Evolutionary conservation across 1,139 yeast species (phyloP), one percentile per base, ranked within the genome.

Genomic region (Diutina scorzettiae): DNA sequence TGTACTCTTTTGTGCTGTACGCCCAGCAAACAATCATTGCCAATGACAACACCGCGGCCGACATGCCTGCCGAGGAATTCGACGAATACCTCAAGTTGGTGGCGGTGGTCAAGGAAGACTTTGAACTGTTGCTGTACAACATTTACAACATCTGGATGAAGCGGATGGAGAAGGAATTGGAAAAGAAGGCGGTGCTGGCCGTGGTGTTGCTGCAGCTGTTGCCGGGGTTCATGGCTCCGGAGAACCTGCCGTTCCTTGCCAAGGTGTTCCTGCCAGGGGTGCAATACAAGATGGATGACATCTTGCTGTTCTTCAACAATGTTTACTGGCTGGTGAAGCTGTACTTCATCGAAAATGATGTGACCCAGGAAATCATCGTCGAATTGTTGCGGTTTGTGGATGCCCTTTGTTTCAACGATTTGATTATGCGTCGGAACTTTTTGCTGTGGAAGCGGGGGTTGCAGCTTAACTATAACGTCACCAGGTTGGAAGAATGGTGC

Each of bases 401-500:
- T 60, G 95, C 95, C 17, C 77, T 80, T 51, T 87, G 97, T 63
- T 93, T 93, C 72, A 93, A 93, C 58, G 98, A 93, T 58, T 70
- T 93, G 63, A 78, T 93, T 44, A 84, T 91, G 95, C 80, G 96
- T 66, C 78, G 96, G 60, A 83, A 82, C 63, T 93, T 89, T 63
- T 69, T 91, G 57, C 82, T 96, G 12, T 93, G 98, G 98, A 91
- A 91, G 69, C 81, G 98, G 57, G 98, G 98, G 43, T 72, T 93
- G 51, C 98, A 93, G 64, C 78, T 93, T 63, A 91, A 89, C 59
- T 93, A 93, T 66, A 93, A 93, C 60, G 93, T 89, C 44, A 91
- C 98, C 5, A 76, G 98, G 55, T 73, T 93, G 53, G 97, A 89
- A 61, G 99, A 93, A 65, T 93, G 98, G 98, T 91, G 98, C 63